These are phyloP conservation scores for Pontederia crassipes DNA, from an alignment of 176 grass and related monocot genomes.

Conservation along the genomic window DNA sequence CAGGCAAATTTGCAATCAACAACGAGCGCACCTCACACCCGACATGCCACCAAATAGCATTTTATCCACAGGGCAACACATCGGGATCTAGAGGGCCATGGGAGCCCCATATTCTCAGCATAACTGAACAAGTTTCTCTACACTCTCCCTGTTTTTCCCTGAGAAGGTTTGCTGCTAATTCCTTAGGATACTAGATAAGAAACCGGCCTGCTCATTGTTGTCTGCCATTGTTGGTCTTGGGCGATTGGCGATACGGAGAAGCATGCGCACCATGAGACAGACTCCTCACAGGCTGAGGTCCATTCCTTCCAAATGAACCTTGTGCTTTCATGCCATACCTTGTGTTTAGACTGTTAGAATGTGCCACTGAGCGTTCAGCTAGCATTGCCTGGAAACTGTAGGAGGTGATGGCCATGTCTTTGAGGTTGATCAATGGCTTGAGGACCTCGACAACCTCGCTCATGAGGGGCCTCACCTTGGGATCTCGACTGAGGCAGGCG, in stretches of 20 bases:
- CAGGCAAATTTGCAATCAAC: too few species aligned
- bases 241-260: conserved; percentile 70
- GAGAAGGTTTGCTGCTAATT: too few species aligned
- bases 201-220: neutral
- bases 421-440: conserved; percentile 77
- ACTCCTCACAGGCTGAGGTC: conserved; percentile 71
- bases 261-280: conserved; percentile 65
- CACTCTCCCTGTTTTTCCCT: too few species aligned
- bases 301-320: conserved; percentile 46
- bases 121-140: too few species aligned
- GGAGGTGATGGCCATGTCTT: conserved; percentile 74
- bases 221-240: conserved; percentile 51
- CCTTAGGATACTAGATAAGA: neutral
- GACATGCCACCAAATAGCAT: too few species aligned
- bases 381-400: conserved; percentile 93
- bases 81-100: too few species aligned
- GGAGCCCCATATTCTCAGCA: too few species aligned
- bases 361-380: conserved; percentile 34
- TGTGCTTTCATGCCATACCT: conserved; percentile 57
- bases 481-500: conserved; percentile 59
- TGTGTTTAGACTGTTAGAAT: conserved; percentile 46
- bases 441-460: conserved; percentile 91
- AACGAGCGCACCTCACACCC: too few species aligned
- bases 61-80: too few species aligned
- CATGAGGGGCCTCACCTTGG: conserved; percentile 62